These are phyloP conservation scores for Daldinia decipiens DNA, from an alignment of 495 filamentous ascomycete species.

Conservation along the genomic window DNA sequence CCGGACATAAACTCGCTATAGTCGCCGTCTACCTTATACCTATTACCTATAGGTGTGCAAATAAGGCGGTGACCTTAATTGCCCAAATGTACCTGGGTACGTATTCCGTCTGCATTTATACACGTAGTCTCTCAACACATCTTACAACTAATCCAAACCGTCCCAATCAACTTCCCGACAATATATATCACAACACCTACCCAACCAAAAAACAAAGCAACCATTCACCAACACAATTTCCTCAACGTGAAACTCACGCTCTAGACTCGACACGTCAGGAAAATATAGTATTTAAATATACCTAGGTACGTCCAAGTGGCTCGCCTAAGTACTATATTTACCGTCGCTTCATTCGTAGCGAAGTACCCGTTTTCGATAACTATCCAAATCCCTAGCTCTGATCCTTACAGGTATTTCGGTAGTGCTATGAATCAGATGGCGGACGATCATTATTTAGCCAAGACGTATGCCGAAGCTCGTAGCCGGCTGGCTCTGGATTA, in stretches of 20 bases:
- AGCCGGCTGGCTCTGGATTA: constrained; percentile 28
- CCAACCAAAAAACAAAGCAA: neutral
- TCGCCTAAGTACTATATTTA: neutral
- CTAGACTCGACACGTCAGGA: neutral
- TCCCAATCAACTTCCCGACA: neutral
- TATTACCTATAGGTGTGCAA: neutral
- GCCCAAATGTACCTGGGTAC: neutral
- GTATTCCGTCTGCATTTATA: neutral
- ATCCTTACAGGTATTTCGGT: neutral
- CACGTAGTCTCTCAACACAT: neutral
- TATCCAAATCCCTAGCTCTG: neutral
- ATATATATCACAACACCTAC: neutral
- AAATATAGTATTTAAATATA: neutral
- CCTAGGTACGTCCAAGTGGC: neutral
- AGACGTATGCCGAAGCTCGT: neutral
- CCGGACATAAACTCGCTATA: neutral
- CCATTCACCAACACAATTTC: neutral
- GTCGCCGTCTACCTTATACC: neutral
- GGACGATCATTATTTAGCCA: constrained; percentile 11
- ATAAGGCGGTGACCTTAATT: neutral
- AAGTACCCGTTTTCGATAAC: neutral
- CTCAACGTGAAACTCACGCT: neutral
- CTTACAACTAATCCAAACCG: neutral
- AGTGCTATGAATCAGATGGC: constrained; percentile 6
- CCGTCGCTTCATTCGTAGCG: neutral